A percentile compares a stretch with the other conserved stretches of the same genome.
Evolutionary conservation across 1,139 yeast species (phyloP).

Genomic region (Hansenula lynferdii): DNA sequence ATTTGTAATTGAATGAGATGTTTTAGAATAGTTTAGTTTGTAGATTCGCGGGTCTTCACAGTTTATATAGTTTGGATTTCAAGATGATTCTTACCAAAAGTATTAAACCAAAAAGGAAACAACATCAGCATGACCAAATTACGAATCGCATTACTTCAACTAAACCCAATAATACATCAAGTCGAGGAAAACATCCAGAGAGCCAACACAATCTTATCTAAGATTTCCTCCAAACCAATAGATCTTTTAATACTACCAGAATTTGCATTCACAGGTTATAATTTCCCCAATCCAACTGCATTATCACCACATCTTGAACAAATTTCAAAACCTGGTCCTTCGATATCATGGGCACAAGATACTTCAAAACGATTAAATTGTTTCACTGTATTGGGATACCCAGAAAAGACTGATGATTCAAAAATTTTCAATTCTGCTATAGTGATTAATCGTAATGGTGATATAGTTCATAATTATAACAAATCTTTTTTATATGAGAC

Average conservation of each 20-base stretch:
- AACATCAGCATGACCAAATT: constrained; percentile 9
- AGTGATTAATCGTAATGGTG: constrained; percentile 56
- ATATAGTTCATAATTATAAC: constrained; percentile 60
- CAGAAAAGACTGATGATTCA: constrained; percentile 41
- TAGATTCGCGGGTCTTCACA: background rate
- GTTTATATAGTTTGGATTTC: no score
- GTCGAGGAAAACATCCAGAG: constrained; percentile 48
- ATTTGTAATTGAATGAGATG: background rate
- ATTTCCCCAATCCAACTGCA: constrained; percentile 47
- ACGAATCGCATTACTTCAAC: constrained; percentile 63
- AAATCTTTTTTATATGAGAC: constrained; percentile 76
- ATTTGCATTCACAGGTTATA: constrained; percentile 82
- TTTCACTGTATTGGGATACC: constrained; percentile 79
- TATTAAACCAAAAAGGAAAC: background rate
- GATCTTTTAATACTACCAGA: constrained; percentile 80
- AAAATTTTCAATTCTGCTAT: constrained; percentile 69
- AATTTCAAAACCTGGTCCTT: constrained; percentile 33
- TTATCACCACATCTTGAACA: constrained; percentile 58
- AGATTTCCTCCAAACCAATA: constrained; percentile 16
- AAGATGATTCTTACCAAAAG: no score
- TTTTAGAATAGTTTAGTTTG: no score
- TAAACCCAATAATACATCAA: constrained; percentile 62
- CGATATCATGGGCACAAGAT: constrained; percentile 52
- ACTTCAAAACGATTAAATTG: constrained; percentile 50
- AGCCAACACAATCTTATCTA: constrained; percentile 38